Evolutionary conservation across 2,329 filamentous ascomycete species (phyloP).

Genomic region (Tolypocladium tundrense): DNA sequence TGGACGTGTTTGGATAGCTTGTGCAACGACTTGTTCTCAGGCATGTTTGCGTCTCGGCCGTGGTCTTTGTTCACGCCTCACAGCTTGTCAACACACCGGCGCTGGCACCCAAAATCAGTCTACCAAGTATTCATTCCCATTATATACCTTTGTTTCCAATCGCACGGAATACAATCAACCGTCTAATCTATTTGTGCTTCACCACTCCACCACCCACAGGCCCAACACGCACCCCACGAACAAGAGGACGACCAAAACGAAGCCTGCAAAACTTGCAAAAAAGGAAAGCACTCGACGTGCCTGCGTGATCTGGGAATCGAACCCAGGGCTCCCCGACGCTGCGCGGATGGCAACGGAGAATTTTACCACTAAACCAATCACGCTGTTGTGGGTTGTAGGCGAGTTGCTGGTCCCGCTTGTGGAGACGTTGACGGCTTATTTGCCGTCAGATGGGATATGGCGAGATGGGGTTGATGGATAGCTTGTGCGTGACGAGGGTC

Average conservation of each 20-base stretch:
- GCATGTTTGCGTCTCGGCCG: neutral
- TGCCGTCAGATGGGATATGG: no score
- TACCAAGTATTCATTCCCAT: no score
- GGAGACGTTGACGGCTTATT: neutral
- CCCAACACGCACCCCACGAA: no score
- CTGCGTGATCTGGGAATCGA: conserved; percentile 4
- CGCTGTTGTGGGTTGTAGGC: neutral
- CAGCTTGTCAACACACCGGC: neutral
- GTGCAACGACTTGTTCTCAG: neutral
- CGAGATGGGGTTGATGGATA: no score
- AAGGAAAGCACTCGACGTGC: neutral
- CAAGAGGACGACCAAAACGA: neutral
- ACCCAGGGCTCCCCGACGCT: conserved; percentile 3
- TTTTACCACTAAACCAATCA: conserved; percentile 4
- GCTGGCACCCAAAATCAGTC: no score
- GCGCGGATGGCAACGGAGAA: conserved; percentile 3
- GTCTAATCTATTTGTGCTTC: neutral
- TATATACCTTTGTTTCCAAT: neutral
- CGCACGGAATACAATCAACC: no score
- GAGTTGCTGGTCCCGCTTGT: neutral
- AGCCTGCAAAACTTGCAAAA: neutral
- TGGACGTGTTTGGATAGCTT: neutral
- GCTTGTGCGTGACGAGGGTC: no score
- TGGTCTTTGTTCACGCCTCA: neutral
- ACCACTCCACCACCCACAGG: neutral